phyloP scores from a whole-genome alignment of 2,329 filamentous ascomycete genomes.

The Fusarium subglutinans region DNA sequence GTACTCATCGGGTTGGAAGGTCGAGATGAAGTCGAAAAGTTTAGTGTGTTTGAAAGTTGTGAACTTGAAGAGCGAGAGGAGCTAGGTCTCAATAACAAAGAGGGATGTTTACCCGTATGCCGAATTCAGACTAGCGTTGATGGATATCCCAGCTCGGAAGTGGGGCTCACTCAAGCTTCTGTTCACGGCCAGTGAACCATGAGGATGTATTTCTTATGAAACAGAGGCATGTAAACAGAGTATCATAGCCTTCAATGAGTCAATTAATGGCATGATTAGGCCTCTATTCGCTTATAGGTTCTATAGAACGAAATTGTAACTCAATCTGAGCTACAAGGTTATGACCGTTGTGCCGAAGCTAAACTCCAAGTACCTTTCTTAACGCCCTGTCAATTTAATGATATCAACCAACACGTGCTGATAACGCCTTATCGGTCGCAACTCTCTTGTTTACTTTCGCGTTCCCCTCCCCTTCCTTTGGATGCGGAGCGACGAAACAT shows the following conservation, averaged over 20 bases:
- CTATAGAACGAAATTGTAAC: neutral
- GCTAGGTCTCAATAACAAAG: constrained; percentile 33
- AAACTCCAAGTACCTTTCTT: neutral
- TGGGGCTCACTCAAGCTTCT: constrained; percentile 20
- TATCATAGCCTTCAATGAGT: too few species aligned
- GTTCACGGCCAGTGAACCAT: constrained; percentile 21
- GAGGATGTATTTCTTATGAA: constrained; percentile 31
- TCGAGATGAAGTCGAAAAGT: constrained; percentile 18
- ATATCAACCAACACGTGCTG: constrained; percentile 47
- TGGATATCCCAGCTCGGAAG: constrained; percentile 7
- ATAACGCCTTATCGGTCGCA: constrained; percentile 52
- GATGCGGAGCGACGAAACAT: constrained; percentile 42
- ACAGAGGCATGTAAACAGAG: neutral
- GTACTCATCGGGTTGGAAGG: constrained; percentile 33
- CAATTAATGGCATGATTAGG: accelerated
- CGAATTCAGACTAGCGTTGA: constrained; percentile 10
- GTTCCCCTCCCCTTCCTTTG: constrained; percentile 35
- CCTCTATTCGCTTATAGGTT: neutral
- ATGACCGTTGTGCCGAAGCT: neutral
- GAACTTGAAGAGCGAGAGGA: constrained; percentile 32
- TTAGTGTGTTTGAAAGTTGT: constrained; percentile 28
- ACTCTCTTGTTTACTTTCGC: constrained; percentile 55
- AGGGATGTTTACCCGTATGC: constrained; percentile 24
- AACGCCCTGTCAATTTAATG: constrained; percentile 9
- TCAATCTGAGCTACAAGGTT: neutral